Percentiles rank a stretch among this genome's conserved stretches.
phyloP scores from a whole-genome alignment of 805 yeast species.

The Kuraishia borneana region DNA sequence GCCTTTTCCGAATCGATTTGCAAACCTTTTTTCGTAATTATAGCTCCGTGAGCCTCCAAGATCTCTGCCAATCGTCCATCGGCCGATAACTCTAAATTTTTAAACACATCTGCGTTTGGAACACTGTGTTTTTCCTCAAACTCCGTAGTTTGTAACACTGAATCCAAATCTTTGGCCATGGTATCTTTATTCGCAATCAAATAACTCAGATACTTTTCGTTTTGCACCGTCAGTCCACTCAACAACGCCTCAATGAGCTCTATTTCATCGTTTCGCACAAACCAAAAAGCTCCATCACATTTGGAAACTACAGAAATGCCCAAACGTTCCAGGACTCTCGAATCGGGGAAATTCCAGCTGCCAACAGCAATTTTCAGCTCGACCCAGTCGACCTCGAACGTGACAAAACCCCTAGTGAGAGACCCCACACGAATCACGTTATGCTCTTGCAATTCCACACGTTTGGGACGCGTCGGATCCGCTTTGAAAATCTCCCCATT shows the following conservation, averaged over 20 bases:
- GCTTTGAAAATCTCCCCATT: neutral
- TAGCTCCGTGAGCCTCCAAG: too few relatives aligned
- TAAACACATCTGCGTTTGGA: too few relatives aligned
- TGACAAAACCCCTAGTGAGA: neutral
- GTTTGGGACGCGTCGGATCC: neutral
- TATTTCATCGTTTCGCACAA: neutral
- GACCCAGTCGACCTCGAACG: neutral
- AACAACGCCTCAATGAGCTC: neutral
- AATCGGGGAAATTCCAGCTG: neutral
- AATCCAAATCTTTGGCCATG: too few relatives aligned
- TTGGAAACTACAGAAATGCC: neutral
- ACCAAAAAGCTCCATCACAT: neutral
- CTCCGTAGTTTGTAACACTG: too few relatives aligned
- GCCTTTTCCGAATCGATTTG: too few relatives aligned
- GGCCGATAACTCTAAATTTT: too few relatives aligned
- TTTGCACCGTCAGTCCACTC: neutral
- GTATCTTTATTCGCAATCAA: too few relatives aligned
- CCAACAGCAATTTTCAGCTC: neutral
- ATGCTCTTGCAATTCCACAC: neutral
- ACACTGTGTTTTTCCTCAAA: too few relatives aligned
- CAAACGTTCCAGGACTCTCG: neutral
- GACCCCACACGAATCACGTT: neutral
- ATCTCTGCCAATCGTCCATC: too few relatives aligned
- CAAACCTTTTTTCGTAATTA: too few relatives aligned
- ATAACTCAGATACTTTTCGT: constrained; percentile 1